phyloP scores from a whole-genome alignment of 2,329 filamentous ascomycete genomes.

The Claviceps digitariae region DNA sequence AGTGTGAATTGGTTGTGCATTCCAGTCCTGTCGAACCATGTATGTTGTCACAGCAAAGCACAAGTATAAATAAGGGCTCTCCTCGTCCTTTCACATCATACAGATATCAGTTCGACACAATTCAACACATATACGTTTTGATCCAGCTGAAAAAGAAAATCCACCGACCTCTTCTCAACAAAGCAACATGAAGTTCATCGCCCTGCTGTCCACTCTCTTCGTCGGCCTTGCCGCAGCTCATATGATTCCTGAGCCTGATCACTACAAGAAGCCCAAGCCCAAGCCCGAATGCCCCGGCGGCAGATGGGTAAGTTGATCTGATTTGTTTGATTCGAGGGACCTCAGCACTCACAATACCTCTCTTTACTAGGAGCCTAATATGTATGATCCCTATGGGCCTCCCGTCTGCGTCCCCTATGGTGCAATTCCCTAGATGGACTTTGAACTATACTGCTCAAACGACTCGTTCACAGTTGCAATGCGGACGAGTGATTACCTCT shows the following conservation, averaged over 20 bases:
- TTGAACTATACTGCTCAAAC: no score
- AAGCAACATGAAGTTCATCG: not conserved
- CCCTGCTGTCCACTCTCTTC: not conserved
- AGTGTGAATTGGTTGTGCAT: no score
- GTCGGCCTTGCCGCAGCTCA: not conserved
- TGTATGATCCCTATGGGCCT: not conserved
- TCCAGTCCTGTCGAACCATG: no score
- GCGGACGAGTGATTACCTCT: no score
- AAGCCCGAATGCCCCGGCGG: not conserved
- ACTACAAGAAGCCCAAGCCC: no score
- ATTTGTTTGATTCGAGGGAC: not conserved
- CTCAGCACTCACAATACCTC: not conserved
- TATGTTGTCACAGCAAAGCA: no score
- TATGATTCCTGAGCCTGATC: not conserved
- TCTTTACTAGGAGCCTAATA: not conserved
- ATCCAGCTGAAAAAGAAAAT: no score
- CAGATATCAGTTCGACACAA: no score
- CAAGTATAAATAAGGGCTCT: no score
- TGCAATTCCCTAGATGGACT: not conserved
- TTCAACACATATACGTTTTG: no score
- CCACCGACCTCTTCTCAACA: not conserved
- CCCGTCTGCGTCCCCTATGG: not conserved
- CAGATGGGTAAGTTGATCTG: not conserved
- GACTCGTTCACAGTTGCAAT: no score
- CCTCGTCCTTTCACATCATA: no score